phyloP scores from a whole-genome alignment of 2,329 filamentous ascomycete genomes.

The Hyphodiscus sp. region DNA sequence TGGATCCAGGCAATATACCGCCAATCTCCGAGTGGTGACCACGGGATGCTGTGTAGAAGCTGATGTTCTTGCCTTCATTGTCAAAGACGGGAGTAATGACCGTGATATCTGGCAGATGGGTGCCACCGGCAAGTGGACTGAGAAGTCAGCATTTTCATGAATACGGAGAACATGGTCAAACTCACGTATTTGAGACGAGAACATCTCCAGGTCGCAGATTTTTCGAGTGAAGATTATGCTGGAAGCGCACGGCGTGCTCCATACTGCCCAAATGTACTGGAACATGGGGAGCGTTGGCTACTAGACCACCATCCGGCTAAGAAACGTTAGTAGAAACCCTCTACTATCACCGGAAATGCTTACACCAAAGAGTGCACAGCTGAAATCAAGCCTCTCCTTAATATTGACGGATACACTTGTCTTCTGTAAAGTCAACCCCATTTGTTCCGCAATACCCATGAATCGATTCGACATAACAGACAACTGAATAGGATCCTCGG shows the following conservation, averaged over 20 bases:
- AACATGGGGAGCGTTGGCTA: slow-evolving; percentile 71
- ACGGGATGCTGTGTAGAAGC: slow-evolving; percentile 69
- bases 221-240: slow-evolving; percentile 50
- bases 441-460: slow-evolving; percentile 79
- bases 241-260: slow-evolving; percentile 53
- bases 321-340: background rate
- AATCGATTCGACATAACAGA: slow-evolving; percentile 74
- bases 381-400: slow-evolving; percentile 75
- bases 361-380: slow-evolving; percentile 66
- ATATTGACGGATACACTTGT: slow-evolving; percentile 72
- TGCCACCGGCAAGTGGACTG: slow-evolving; percentile 55
- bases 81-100: slow-evolving; percentile 75
- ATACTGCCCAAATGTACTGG: slow-evolving; percentile 75
- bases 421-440: slow-evolving; percentile 71
- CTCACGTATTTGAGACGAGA: slow-evolving; percentile 60
- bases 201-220: slow-evolving; percentile 72
- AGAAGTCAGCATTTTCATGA: background rate
- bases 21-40: slow-evolving; percentile 82
- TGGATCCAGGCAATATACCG: slow-evolving; percentile 72
- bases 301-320: slow-evolving; percentile 64
- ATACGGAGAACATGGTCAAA: background rate
- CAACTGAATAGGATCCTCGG: slow-evolving; percentile 65
- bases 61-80: slow-evolving; percentile 56
- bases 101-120: slow-evolving; percentile 77
- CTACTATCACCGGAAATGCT: slow-evolving; percentile 49